Conservation (phyloP, 139 green algal genomes). For the Chlorella vulgaris region DNA sequence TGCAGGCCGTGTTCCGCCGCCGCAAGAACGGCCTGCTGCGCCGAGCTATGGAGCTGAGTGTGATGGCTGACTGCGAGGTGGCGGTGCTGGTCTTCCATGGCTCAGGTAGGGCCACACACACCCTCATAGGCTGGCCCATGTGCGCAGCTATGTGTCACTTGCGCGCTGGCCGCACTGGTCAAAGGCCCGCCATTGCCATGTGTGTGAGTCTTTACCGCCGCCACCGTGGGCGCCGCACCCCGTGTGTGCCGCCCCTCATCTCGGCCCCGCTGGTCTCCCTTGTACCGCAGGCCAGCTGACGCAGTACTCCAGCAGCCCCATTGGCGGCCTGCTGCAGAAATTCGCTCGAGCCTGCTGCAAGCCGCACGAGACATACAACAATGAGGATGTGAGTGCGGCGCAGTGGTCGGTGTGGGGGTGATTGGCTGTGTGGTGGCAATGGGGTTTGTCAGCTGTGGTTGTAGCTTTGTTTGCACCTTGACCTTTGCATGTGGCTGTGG, state of each 20-base stretch:
- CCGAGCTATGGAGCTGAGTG: conserved; percentile 84
- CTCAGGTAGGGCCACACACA: too few species aligned
- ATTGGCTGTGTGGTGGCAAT: too few species aligned
- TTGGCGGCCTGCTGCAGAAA: conserved; percentile 66
- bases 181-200: too few species aligned
- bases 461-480: too few species aligned
- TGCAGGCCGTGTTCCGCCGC: conserved; percentile 61
- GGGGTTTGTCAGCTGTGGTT: too few species aligned
- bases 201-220: too few species aligned
- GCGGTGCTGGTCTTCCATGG: conserved; percentile 73
- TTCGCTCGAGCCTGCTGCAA: conserved; percentile 56
- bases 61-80: conserved; percentile 84
- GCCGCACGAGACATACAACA: conserved; percentile 68
- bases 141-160: background rate
- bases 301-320: conserved; percentile 73
- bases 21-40: conserved; percentile 84
- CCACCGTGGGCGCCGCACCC: background rate
- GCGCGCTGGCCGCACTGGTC: background rate
- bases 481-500: too few species aligned
- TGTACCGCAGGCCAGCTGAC: conserved; percentile 58
- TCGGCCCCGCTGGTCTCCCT: conserved; percentile 27
- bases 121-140: too few species aligned
- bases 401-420: background rate
- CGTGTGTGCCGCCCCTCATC: background rate
- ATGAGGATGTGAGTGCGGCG: conserved; percentile 57